phyloP scores from a whole-genome alignment of 2,329 filamentous ascomycete species.

The Arthrobotrys iridis region DNA sequence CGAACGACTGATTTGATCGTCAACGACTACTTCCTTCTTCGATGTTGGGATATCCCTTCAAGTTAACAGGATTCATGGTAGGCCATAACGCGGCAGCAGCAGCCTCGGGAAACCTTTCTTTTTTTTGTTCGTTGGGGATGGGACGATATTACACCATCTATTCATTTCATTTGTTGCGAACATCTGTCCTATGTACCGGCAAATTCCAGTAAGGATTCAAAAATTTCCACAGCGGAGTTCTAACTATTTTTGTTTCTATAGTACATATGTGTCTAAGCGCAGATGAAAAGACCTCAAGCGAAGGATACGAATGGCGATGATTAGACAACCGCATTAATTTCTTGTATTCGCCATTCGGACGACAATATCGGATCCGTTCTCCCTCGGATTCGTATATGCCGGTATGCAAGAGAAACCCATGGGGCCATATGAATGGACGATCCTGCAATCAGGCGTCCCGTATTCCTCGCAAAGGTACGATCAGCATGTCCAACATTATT shows the following conservation, averaged over 20 bases:
- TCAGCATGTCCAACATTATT: not conserved
- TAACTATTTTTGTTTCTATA: conserved; percentile 1
- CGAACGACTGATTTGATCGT: conserved; percentile 18
- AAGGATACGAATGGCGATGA: not conserved
- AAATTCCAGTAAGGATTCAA: not conserved
- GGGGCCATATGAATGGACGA: not conserved
- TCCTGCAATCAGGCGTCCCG: not conserved
- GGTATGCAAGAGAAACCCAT: conserved; percentile 1
- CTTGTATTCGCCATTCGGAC: not conserved
- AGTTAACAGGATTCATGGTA: conserved; percentile 2
- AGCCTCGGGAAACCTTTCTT: not conserved
- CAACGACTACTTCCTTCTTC: conserved; percentile 5
- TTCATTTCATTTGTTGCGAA: not conserved
- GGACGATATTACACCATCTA: not conserved
- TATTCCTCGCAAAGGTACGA: conserved; percentile 11
- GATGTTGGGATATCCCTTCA: conserved; percentile 9
- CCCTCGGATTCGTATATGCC: not conserved
- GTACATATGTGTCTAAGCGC: not conserved
- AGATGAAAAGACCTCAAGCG: not conserved
- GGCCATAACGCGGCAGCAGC: not conserved
- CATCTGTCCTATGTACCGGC: not conserved
- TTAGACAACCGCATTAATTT: not conserved
- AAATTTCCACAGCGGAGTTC: not conserved
- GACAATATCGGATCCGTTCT: not conserved
- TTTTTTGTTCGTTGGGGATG: not conserved